Conservation (phyloP, 768 basidiomycete genomes). For the Asterophora parasitica region DNA sequence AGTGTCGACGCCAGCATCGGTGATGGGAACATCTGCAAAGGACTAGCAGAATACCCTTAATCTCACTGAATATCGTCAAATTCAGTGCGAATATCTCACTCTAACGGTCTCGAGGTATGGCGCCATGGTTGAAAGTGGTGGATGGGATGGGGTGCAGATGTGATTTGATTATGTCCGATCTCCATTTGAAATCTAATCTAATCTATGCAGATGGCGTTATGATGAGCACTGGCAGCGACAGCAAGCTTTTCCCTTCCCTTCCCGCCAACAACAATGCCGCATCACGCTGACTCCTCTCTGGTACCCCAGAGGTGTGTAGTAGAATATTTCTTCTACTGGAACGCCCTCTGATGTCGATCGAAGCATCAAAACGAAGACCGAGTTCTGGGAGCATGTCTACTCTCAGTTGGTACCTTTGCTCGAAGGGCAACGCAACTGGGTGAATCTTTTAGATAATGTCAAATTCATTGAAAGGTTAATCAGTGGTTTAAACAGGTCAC, state of each 20-base stretch:
- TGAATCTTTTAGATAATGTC: slow-evolving; percentile 27
- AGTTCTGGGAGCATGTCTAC: slow-evolving; percentile 79
- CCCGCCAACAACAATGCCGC: slow-evolving; percentile 42
- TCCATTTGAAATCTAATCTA: slow-evolving; percentile 14
- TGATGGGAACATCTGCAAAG: slow-evolving; percentile 87
- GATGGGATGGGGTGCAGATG: background rate
- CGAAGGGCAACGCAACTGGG: slow-evolving; percentile 74
- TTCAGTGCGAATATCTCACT: slow-evolving; percentile 29
- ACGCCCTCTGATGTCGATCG: background rate
- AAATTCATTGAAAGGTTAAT: background rate
- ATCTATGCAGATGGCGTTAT: slow-evolving; percentile 11
- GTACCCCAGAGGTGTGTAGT: slow-evolving; percentile 49
- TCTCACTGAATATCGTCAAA: background rate
- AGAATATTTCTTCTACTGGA: background rate
- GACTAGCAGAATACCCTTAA: slow-evolving; percentile 47
- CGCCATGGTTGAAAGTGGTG: slow-evolving; percentile 43
- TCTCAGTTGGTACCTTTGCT: slow-evolving; percentile 58
- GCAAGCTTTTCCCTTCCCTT: background rate
- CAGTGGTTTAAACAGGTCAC: slow-evolving; percentile 51
- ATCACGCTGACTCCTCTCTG: slow-evolving; percentile 76
- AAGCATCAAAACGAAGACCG: slow-evolving; percentile 63
- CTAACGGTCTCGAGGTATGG: slow-evolving; percentile 72
- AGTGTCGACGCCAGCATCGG: slow-evolving; percentile 86
- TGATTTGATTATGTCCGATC: too few species aligned
- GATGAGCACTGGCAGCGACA: too few species aligned